phyloP scores from a whole-genome alignment of 345 rosid genomes.

The Cochlearia excelsa region DNA sequence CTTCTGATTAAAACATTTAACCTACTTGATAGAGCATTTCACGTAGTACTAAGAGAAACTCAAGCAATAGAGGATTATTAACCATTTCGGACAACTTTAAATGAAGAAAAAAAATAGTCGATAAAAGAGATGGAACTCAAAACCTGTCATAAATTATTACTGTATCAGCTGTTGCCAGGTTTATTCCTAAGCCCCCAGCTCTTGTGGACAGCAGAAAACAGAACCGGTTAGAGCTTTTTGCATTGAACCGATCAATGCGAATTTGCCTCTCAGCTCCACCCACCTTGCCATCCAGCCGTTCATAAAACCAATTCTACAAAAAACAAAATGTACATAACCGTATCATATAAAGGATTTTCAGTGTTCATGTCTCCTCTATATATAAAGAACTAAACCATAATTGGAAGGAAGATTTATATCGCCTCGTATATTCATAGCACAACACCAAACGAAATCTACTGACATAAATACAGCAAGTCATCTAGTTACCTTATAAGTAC shows the following conservation, averaged over 20 bases:
- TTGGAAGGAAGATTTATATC: no score
- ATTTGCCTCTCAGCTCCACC: slow-evolving; percentile 85
- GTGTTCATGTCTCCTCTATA: not conserved
- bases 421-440: not conserved
- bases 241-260: slow-evolving; percentile 85
- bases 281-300: slow-evolving; percentile 86
- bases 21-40: not conserved
- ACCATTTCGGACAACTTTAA: not conserved
- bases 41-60: not conserved
- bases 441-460: not conserved
- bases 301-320: slow-evolving; percentile 73
- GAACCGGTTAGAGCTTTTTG: slow-evolving; percentile 73
- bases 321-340: not conserved
- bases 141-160: slow-evolving; percentile 92
- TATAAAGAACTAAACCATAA: not conserved
- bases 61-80: not conserved
- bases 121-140: slow-evolving; percentile 1
- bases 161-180: slow-evolving; percentile 96
- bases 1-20: not conserved
- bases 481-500: slow-evolving; percentile 50
- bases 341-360: not conserved
- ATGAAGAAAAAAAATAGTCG: not conserved
- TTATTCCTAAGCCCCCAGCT: slow-evolving; percentile 94
- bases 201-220: slow-evolving; percentile 92
- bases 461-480: not conserved